These are phyloP conservation scores for Nakataea oryzae DNA, from an alignment of 2,329 filamentous ascomycete genomes.

Conservation along the genomic window DNA sequence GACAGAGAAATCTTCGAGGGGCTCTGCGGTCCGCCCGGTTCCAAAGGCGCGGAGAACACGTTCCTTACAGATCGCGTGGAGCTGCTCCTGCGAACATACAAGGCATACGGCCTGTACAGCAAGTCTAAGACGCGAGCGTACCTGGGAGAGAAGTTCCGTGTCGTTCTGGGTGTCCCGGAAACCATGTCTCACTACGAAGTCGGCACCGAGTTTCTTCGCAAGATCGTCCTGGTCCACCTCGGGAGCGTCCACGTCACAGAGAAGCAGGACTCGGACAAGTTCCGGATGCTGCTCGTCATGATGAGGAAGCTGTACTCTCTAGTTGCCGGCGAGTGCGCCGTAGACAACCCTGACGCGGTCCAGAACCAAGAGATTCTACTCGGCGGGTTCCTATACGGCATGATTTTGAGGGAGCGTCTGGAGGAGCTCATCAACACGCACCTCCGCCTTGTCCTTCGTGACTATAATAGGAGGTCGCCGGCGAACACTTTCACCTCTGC, in stretches of 20 bases:
- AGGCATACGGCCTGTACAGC: conserved; percentile 75
- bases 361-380: conserved; percentile 94
- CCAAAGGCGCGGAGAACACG: conserved; percentile 72
- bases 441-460: conserved; percentile 41
- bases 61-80: conserved; percentile 94
- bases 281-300: conserved; percentile 91
- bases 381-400: conserved; percentile 86
- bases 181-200: conserved; percentile 82
- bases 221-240: conserved; percentile 83
- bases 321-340: conserved; percentile 82
- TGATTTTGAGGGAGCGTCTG: conserved; percentile 88
- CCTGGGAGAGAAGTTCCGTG: conserved; percentile 82
- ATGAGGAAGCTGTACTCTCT: conserved; percentile 89
- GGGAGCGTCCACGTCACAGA: conserved; percentile 78
- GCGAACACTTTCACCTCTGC: conserved; percentile 67
- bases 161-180: conserved; percentile 74
- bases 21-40: conserved; percentile 68
- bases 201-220: conserved; percentile 82
- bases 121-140: conserved; percentile 75
- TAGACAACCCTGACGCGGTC: conserved; percentile 93
- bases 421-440: conserved; percentile 69
- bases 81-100: conserved; percentile 84
- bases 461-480: conserved; percentile 44
- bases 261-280: conserved; percentile 82
- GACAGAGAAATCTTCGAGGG: conserved; percentile 93